These are phyloP conservation scores for Cystofilobasidium capitatum DNA, from an alignment of 768 basidiomycete species.

Conservation along the genomic window DNA sequence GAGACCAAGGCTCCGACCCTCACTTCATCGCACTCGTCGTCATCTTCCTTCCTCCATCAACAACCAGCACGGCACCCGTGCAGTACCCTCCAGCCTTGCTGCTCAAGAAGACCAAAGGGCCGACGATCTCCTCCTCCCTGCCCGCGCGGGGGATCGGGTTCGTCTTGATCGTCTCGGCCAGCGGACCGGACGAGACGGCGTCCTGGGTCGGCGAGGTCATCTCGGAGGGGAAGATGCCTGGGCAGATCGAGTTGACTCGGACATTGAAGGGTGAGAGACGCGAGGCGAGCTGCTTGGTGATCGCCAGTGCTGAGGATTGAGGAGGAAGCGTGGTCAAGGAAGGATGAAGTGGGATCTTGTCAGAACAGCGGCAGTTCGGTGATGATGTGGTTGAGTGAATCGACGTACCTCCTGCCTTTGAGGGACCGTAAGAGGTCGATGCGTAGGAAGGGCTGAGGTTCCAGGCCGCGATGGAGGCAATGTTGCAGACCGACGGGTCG, in stretches of 20 bases:
- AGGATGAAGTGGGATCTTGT: no score
- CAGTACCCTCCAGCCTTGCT: slow-evolving; percentile 10
- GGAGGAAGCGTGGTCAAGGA: no score
- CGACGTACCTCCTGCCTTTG: slow-evolving; percentile 15
- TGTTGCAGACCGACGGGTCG: slow-evolving; percentile 27
- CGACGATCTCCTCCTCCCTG: slow-evolving; percentile 11
- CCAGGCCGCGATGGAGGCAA: slow-evolving; percentile 29
- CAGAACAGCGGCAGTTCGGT: no score
- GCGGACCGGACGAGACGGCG: not conserved
- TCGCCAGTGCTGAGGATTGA: slow-evolving; percentile 18
- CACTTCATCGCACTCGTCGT: no score
- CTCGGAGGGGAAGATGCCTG: slow-evolving; percentile 22
- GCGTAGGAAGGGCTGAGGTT: slow-evolving; percentile 14
- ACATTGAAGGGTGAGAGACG: slow-evolving; percentile 29
- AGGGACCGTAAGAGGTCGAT: slow-evolving; percentile 8
- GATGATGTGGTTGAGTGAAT: no score
- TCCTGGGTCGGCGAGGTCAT: not conserved
- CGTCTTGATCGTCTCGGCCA: not conserved
- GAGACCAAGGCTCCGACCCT: no score
- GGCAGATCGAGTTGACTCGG: slow-evolving; percentile 30
- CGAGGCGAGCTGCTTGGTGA: slow-evolving; percentile 30
- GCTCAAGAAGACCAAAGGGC: slow-evolving; percentile 5
- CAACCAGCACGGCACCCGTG: slow-evolving; percentile 3
- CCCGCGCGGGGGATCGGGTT: slow-evolving; percentile 3
- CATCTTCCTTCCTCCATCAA: slow-evolving; percentile 23